Base-by-base conservation (phyloP, 768 basidiomycete genomes). In the Tricholoma furcatifolium region DNA sequence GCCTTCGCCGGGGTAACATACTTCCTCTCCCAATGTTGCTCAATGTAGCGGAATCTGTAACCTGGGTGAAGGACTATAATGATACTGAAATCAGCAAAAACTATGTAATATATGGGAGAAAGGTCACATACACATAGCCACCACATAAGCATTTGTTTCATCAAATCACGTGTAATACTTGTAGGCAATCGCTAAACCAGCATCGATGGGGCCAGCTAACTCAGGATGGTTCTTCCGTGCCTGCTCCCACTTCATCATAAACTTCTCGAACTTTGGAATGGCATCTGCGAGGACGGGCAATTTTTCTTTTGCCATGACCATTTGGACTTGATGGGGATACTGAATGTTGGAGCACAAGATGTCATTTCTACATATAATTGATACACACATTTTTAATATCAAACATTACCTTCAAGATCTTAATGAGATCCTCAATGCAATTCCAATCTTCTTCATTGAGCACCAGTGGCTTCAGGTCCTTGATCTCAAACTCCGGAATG, bases 71-170 rank as follows among this genome's bases (percentile, higher is more conserved):
- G 3, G 27, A 27, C 27, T 27, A 27, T 27, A 27, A 7, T 27
- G 7, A 27, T 27, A 27, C 27, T 27, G 27, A 4, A 7, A 7
- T 27, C 32, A 31, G 21, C 11, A n/a, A n/a, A n/a, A n/a, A n/a
- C n/a, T n/a, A n/a, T n/a, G n/a, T n/a, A n/a, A n/a, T n/a, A n/a
- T n/a, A n/a, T n/a, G n/a, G n/a, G n/a, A n/a, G n/a, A n/a, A n/a
- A n/a, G n/a, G n/a, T n/a, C 12, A 56, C 55, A 31, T 18, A 60
- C 59, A 57, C 56, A 57, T 57, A 6, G 56, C 39, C 7, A 57
- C 38, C 21, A 57, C 27, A 48, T 60, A 60, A 21, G 59, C 47
- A 6, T 4, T 6, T 15, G 55, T 60, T 2, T 54, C 30, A 24
- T 54, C 52, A 27, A 60, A 51, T 24, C 20, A 14, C 8, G 17